Conservation (phyloP, 23 red algal species). For the Pyropia haitanensis region DNA sequence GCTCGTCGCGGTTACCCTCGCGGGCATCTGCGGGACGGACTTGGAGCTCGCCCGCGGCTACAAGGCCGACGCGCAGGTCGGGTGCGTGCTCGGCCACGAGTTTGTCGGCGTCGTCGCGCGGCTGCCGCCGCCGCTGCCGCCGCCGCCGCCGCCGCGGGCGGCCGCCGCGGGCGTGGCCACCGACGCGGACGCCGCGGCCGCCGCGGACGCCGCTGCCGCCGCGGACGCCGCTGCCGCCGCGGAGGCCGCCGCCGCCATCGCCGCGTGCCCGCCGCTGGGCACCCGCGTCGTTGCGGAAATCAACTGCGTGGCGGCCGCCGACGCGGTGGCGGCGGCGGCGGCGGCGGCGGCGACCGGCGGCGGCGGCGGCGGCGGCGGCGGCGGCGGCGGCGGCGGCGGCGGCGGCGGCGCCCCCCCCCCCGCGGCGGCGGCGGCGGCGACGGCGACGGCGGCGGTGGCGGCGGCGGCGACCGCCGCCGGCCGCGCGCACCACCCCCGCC, state of each 20-base stretch:
- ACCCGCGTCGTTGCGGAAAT: conserved; percentile 36
- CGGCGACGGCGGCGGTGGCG: not conserved
- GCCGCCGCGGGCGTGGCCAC: no score
- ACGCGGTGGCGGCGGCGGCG: not conserved
- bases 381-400: conserved; percentile 8
- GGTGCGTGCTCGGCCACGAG: conserved; percentile 37
- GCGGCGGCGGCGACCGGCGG: conserved; percentile 11
- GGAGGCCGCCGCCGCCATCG: not conserved
- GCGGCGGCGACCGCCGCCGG: conserved; percentile 8
- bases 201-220: no score
- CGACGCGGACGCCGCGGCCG: no score
- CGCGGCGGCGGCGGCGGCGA: no score
- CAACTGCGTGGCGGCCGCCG: conserved; percentile 23
- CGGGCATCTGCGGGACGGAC: conserved; percentile 48
- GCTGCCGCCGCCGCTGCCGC: no score
- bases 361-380: conserved; percentile 4
- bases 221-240: no score
- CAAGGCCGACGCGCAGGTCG: conserved; percentile 5
- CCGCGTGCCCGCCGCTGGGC: not conserved
- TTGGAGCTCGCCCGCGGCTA: conserved; percentile 19
- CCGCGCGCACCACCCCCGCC: conserved; percentile 19
- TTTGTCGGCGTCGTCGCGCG: conserved; percentile 19
- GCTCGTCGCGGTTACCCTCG: conserved; percentile 13
- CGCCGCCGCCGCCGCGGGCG: no score
- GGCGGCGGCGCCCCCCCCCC: conserved; percentile 1